Evolutionary conservation across 768 basidiomycete genomes (phyloP).

Genomic region (Cantharellus anzutake): DNA sequence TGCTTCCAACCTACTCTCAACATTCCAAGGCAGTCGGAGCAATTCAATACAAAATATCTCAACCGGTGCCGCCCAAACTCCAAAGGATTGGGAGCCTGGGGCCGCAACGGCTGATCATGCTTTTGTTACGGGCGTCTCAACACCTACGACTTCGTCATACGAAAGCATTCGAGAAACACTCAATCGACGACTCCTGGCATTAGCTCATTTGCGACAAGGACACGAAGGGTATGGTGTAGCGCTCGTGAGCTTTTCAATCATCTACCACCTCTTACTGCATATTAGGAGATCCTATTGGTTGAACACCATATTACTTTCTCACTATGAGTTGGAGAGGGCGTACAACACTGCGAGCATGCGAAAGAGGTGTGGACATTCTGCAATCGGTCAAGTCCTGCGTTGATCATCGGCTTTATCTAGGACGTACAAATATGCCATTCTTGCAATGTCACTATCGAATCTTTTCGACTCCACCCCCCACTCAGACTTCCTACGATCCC

Average conservation of each 20-base stretch:
- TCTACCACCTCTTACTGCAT: neutral
- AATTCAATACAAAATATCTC: constrained; percentile 14
- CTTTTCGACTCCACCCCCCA: constrained; percentile 67
- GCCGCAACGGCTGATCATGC: constrained; percentile 32
- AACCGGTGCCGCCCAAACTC: constrained; percentile 14
- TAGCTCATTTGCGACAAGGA: constrained; percentile 69
- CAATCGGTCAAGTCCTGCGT: neutral
- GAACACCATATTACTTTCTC: constrained; percentile 66
- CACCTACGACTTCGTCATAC: constrained; percentile 14
- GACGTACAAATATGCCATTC: constrained; percentile 62
- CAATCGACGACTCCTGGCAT: constrained; percentile 66
- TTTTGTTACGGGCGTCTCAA: constrained; percentile 2
- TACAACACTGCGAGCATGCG: constrained; percentile 62
- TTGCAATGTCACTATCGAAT: constrained; percentile 72
- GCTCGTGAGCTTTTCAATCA: constrained; percentile 1
- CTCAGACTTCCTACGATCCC: constrained; percentile 56
- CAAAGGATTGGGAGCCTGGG: constrained; percentile 56
- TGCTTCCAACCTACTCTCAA: constrained; percentile 51
- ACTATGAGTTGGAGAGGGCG: constrained; percentile 48
- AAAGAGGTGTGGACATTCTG: constrained; percentile 36
- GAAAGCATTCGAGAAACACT: constrained; percentile 65
- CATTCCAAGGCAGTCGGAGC: constrained; percentile 25
- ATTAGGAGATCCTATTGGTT: constrained; percentile 68
- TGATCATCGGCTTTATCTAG: constrained; percentile 19
- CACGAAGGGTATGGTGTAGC: constrained; percentile 55